Base-by-base conservation (phyloP, 495 filamentous ascomycete species). In the Aspergillus bridgeri region DNA sequence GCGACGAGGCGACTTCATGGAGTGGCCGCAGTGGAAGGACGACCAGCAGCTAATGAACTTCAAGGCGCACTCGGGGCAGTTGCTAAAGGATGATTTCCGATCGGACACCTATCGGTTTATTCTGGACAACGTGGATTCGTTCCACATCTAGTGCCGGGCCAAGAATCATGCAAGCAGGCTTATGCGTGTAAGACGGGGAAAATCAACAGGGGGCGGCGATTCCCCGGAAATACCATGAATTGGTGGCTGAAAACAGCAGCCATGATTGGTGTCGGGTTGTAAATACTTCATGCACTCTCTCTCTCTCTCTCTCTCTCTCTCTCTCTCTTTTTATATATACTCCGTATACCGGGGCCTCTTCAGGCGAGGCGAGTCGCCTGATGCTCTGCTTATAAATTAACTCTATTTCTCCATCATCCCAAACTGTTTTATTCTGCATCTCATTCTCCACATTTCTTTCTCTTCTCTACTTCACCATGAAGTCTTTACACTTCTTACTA, bases 11-110 rank as follows among this genome's bases (percentile, higher is more conserved):
- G 24, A 65, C 56, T 72, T 66, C 48, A 68, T 75, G 60, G 51
- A 77, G 1, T 91, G 88, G 88, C 88, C 87, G 42, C 71, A 83
- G 65, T 91, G 85, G 76, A 73, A 68, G 22, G 68, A 71, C 20
- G 69, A 73, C 4, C 71, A 78, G 44, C 61, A 81, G 64, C 53
- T 89, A 48, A 78, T 88, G 77, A 72, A 87, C 42, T 83, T 88
- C 61, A 76, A 77, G 57, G 75, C 69, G 11, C 63, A 78, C 43
- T 54, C 51, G 27, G 76, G 65, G 1, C 70, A 62, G 18, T 57
- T 84, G 18, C 45, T 89, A 1, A 71, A 65, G 42, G 87, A 89
- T 72, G 69, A 87, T 59, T 90, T 89, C 66, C 73, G 86, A 24
- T 63, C 64, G 9, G 67, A 73, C 4, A 69, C 66, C 45, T 79